Conservation (phyloP, 2,329 filamentous ascomycete genomes). For the Neodidymelliopsis sp. region DNA sequence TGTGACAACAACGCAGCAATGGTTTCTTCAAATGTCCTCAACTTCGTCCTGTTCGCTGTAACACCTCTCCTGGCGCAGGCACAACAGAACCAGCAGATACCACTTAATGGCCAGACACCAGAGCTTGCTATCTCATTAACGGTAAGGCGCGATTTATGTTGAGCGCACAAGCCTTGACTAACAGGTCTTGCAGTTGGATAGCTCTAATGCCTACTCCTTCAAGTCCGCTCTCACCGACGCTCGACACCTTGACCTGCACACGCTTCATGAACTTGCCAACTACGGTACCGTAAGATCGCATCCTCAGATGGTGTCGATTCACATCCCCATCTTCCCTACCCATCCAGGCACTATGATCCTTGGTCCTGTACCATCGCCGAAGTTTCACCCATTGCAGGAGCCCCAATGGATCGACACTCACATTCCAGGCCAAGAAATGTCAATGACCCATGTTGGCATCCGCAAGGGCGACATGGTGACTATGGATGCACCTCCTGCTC, state of each 20-base stretch:
- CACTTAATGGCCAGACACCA: conserved; percentile 5
- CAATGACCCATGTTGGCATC: conserved; percentile 18
- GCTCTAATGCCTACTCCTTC: conserved; percentile 1
- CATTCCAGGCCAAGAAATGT: conserved; percentile 14
- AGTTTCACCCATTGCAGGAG: neutral
- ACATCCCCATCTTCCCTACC: conserved; percentile 6
- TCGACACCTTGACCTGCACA: neutral
- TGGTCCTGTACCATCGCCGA: neutral
- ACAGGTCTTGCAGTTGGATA: neutral
- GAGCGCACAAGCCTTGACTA: neutral
- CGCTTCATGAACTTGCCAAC: conserved; percentile 3
- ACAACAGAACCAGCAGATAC: conserved; percentile 12
- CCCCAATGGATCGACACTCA: conserved; percentile 7
- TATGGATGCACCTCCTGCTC: conserved; percentile 11
- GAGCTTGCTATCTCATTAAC: conserved; percentile 1
- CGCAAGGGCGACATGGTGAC: conserved; percentile 27
- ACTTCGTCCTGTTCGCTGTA: neutral
- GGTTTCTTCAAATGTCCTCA: conserved; percentile 1
- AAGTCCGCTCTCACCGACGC: neutral
- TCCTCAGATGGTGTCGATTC: conserved; percentile 7
- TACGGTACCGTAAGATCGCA: neutral
- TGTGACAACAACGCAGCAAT: neutral
- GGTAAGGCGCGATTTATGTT: neutral
- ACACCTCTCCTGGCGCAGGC: conserved; percentile 5
- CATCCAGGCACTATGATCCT: conserved; percentile 4